phyloP scores from a whole-genome alignment of 2,329 filamentous ascomycete genomes.

The Fusarium graminum region DNA sequence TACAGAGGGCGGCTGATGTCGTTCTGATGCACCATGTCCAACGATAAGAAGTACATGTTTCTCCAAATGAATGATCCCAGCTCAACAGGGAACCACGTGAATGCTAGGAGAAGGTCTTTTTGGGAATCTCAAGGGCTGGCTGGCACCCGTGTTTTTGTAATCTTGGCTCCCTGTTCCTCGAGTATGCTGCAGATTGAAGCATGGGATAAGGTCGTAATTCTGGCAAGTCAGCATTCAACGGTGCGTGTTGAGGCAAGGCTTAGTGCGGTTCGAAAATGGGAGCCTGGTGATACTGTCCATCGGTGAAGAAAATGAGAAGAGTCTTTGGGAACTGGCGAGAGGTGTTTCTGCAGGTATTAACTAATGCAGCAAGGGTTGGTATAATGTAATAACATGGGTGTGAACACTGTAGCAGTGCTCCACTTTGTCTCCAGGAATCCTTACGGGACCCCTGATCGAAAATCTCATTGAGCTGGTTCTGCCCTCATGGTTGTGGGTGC shows the following conservation, averaged over 20 bases:
- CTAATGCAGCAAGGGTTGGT: constrained; percentile 42
- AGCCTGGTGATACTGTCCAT: constrained; percentile 16
- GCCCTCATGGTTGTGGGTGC: constrained; percentile 2
- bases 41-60: constrained; percentile 9
- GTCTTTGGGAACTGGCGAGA: constrained; percentile 12
- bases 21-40: background rate
- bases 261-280: constrained; percentile 14
- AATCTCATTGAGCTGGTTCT: constrained; percentile 10
- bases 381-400: constrained; percentile 25
- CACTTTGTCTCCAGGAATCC: constrained; percentile 35
- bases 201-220: constrained; percentile 1
- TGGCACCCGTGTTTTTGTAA: background rate
- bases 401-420: constrained; percentile 15
- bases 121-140: no score
- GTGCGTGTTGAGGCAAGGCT: constrained; percentile 11
- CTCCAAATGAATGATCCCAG: background rate
- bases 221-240: constrained; percentile 11
- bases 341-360: constrained; percentile 40
- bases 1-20: background rate
- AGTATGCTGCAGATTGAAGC: background rate
- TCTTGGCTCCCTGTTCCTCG: background rate
- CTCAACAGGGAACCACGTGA: background rate
- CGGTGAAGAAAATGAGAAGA: constrained; percentile 35
- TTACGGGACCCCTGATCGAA: constrained; percentile 14
- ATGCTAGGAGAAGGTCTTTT: background rate